Percentiles rank a stretch among this genome's conserved stretches.
Evolutionary conservation across 2,329 filamentous ascomycete genomes (phyloP).

Genomic region (Neonectria faginata): DNA sequence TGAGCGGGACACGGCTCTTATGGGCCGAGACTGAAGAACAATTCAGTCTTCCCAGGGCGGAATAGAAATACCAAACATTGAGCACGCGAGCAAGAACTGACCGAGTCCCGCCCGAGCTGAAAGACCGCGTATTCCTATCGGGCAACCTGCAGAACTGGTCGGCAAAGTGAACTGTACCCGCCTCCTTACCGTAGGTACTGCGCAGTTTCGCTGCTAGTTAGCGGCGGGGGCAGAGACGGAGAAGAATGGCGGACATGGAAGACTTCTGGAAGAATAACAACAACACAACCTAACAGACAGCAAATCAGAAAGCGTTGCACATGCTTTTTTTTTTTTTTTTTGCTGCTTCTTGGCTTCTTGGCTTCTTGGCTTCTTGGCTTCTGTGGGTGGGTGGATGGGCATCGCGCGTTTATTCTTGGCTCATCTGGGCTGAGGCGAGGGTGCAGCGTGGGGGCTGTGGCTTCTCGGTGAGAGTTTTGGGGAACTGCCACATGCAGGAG

Average conservation of each 20-base stretch:
- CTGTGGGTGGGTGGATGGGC: neutral
- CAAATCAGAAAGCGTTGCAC: neutral
- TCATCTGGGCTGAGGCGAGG: constrained; percentile 5
- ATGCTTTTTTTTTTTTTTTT: constrained; percentile 13
- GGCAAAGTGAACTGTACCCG: neutral
- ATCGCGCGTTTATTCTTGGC: constrained; percentile 12
- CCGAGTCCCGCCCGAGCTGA: neutral
- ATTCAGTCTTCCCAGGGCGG: no score
- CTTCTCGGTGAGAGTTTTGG: constrained; percentile 38
- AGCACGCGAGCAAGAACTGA: neutral
- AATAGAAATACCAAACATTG: neutral
- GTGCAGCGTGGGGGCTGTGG: constrained; percentile 32
- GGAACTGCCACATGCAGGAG: constrained; percentile 24
- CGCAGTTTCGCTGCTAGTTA: neutral
- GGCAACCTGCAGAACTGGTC: constrained; percentile 2
- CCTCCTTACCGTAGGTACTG: no score
- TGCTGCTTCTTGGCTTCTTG: neutral
- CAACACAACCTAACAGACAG: neutral
- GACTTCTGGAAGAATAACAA: constrained; percentile 22
- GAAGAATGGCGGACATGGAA: constrained; percentile 16
- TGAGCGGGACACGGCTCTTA: neutral
- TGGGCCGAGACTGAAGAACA: no score
- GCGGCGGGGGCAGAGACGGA: neutral
- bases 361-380: neutral
- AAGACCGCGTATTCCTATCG: neutral